Conservation (phyloP, 371 early-diverging fungal genomes). For the Lichtheimia ornata region DNA sequence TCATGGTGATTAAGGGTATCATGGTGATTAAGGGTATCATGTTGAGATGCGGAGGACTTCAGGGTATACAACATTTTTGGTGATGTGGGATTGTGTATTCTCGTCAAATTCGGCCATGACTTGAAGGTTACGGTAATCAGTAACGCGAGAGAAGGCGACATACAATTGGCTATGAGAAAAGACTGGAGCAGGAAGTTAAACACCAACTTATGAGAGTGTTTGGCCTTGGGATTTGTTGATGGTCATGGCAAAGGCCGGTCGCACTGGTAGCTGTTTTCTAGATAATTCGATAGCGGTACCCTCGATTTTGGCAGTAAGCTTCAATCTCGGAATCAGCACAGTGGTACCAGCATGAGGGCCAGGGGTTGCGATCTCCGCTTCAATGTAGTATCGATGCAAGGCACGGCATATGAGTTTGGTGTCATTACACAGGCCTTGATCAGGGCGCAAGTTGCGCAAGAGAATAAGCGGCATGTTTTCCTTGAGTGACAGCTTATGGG, state of each 20-base stretch:
- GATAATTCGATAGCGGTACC: not conserved
- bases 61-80: no score
- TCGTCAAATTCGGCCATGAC: no score
- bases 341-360: not conserved
- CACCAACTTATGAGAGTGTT: constrained; percentile 16
- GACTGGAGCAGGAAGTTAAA: constrained; percentile 18
- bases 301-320: not conserved
- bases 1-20: no score
- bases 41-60: no score
- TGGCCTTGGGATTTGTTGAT: constrained; percentile 34
- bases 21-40: no score
- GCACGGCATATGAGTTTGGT: constrained; percentile 21
- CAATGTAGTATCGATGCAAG: not conserved
- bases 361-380: not conserved
- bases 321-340: not conserved
- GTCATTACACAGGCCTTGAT: constrained; percentile 29
- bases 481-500: no score
- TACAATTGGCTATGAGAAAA: constrained; percentile 18
- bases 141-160: constrained; percentile 14
- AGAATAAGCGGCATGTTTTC: constrained; percentile 21
- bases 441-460: constrained; percentile 28
- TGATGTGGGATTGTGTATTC: no score
- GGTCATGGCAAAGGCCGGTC: constrained; percentile 25
- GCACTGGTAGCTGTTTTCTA: constrained; percentile 21
- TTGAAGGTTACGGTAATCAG: no score